Base-by-base conservation (phyloP, 2,329 filamentous ascomycete species). In the Pezicula rhizophila region DNA sequence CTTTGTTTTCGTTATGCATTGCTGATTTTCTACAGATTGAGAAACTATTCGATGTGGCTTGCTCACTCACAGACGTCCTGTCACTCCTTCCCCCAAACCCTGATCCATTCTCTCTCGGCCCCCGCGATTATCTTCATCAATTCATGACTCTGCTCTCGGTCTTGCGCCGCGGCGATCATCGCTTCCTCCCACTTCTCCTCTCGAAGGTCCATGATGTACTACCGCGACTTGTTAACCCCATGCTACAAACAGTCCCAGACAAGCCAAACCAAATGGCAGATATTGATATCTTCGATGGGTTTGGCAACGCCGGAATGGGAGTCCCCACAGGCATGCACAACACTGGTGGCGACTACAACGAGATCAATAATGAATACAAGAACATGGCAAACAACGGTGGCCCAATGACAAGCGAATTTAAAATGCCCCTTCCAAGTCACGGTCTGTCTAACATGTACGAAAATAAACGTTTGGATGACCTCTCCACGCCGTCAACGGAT, bases 31-130 rank as follows among this genome's bases (percentile, higher is more conserved):
- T 38, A n/a, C 42, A 66, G 79, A 81, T 93, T 52, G 87, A 91
- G 62, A 92, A 92, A 63, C 70, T 95, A 11, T 79, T 93, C 58
- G 85, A 91, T 56, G 79, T 91, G 33, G 82, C 87, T 11, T 85
- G 79, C 64, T 82, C 83, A 14, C 73, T 93, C 52, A 84, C 78
- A 7, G 86, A 92, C 54, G 82, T 88, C 18, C 80, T 95, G 48
- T 76, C 83, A 8, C 73, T 83, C 45, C 79, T 83, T 44, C 78
- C 80, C 1, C 69, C 78, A 0, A 76, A 79, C 3, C 72, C 79
- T 2, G 76, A 79, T 35, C 78, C 79, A 1, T 89, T 88, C 62
- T 73, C 77, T 18, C 66, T 79, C 34, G 82, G 84, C 0, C 87
- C 88, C 3, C 82, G 82, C 33, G 86, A 92, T 59, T 83, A 89